Evolutionary conservation across 2,329 filamentous ascomycete genomes (phyloP), one percentile per base, ranked within the genome.

Genomic region (Cordyceps javanica): DNA sequence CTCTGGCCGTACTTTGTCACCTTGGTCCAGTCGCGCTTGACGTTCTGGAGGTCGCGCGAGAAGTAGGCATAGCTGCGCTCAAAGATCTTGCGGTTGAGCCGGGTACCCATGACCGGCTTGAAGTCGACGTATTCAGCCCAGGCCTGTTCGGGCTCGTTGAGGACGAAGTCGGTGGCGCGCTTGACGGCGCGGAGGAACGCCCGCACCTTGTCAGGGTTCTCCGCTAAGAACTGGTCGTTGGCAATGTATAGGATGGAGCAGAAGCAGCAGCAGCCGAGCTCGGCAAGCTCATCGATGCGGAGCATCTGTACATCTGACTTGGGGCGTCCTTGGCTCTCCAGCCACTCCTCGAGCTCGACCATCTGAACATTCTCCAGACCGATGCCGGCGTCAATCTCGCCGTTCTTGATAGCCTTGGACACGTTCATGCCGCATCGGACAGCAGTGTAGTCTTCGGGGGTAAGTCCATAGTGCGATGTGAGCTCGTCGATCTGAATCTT

Each of bases 401-500:
- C 87, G 59, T 81, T 77, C 70, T 88, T 89, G 72, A 91, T 89
- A 64, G 87, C 87, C 69, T 87, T 87, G 70, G 84, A 85, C 50
- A 91, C 86, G 70, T 91, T 90, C 88, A 91, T 91, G 61, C 88
- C 89, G 68, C 88, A 91, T 59, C 88, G 86, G 8, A 91, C 80
- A 36, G 88, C 87, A 1, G 85, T 89, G 77, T 91, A 91, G 74
- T 91, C 87, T 6, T 76, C 72, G 0, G 87, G 82, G 1, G 81
- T 79, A 83, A 91, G 89, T 68, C 86, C 87, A 69, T 90, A 90
- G 78, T 91, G 82, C 46, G 84, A 84, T 50, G 88, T 91, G 61
- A 91, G 81, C 69, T 91, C 89, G 69, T 91, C 89, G 63, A 91
- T 90, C 74, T 91, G 88, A 69, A 91, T 90, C 81, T 87, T 91